phyloP scores from a whole-genome alignment of 495 filamentous ascomycete species.

The Parathielavia hyrcaniae region DNA sequence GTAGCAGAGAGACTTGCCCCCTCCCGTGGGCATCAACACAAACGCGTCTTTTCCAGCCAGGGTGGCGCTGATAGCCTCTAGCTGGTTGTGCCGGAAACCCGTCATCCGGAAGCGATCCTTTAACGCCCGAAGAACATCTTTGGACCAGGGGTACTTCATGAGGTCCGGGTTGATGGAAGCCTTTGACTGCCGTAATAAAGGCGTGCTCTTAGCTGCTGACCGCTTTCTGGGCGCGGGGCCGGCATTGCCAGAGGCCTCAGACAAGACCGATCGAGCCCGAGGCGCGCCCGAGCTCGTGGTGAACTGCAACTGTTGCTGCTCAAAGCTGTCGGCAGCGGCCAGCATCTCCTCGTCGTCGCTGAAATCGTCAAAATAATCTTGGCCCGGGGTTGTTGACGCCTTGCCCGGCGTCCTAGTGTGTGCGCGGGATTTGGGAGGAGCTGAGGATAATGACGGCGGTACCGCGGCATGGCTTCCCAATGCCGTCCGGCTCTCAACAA shows the following conservation, averaged over 20 bases:
- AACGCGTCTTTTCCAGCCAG: slow-evolving; percentile 82
- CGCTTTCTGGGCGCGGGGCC: slow-evolving; percentile 24
- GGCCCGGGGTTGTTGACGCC: background rate
- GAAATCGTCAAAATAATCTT: slow-evolving; percentile 25
- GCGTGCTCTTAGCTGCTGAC: slow-evolving; percentile 24
- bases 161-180: slow-evolving; percentile 34
- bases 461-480: background rate
- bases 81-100: slow-evolving; percentile 84
- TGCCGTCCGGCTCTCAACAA: slow-evolving; percentile 16
- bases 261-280: slow-evolving; percentile 31
- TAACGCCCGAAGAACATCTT: slow-evolving; percentile 70
- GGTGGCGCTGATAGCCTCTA: slow-evolving; percentile 93
- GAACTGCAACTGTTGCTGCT: slow-evolving; percentile 37
- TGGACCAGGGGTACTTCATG: slow-evolving; percentile 65
- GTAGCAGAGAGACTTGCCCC: slow-evolving; percentile 95
- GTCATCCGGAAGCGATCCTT: slow-evolving; percentile 74
- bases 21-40: slow-evolving; percentile 95
- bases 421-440: background rate
- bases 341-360: slow-evolving; percentile 71
- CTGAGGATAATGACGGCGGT: background rate
- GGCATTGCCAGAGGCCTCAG: slow-evolving; percentile 37
- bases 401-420: slow-evolving; percentile 5
- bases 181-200: slow-evolving; percentile 22
- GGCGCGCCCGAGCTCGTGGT: slow-evolving; percentile 18
- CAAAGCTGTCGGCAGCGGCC: slow-evolving; percentile 52